A percentile compares a stretch with the other conserved stretches of the same genome.
Evolutionary conservation across 495 filamentous ascomycete species (phyloP).

Genomic region (Melanomma pulvis-pyrius): DNA sequence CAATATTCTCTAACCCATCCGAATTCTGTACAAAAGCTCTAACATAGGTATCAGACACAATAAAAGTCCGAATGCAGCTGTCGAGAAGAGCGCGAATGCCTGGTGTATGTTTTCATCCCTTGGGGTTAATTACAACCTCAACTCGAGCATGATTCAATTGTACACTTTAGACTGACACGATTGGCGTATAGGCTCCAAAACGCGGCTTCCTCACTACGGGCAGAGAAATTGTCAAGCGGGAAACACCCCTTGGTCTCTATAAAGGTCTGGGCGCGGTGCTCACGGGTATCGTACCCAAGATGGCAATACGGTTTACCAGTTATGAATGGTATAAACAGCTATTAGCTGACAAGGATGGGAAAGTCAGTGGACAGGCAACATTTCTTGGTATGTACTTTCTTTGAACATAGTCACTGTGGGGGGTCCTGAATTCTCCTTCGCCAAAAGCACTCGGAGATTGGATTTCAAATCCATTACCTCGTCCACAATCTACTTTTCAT

Average conservation of each 20-base stretch:
- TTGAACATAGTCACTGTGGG: not conserved
- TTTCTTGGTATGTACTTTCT: slow-evolving; percentile 69
- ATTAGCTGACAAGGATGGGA: slow-evolving; percentile 68
- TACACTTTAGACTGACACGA: not conserved
- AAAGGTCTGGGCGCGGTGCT: slow-evolving; percentile 95
- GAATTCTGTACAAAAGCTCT: slow-evolving; percentile 12
- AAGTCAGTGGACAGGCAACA: slow-evolving; percentile 71
- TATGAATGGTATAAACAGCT: slow-evolving; percentile 93
- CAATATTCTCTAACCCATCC: not conserved
- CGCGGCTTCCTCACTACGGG: slow-evolving; percentile 90
- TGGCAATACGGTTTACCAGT: slow-evolving; percentile 98
- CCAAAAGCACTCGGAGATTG: not conserved
- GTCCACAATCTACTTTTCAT: no score
- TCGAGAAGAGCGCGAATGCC: slow-evolving; percentile 81
- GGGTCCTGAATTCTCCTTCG: not conserved
- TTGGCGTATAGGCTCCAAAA: slow-evolving; percentile 59
- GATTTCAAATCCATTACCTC: no score
- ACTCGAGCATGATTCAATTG: not conserved
- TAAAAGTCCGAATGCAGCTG: slow-evolving; percentile 99
- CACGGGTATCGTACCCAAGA: slow-evolving; percentile 97
- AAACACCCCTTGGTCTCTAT: slow-evolving; percentile 91
- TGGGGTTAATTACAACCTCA: not conserved
- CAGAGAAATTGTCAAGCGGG: slow-evolving; percentile 79
- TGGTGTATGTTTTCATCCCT: slow-evolving; percentile 59
- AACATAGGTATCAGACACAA: slow-evolving; percentile 64